Base-by-base conservation (phyloP, 306 rosid genomes). In the Arachis hypogaea region DNA sequence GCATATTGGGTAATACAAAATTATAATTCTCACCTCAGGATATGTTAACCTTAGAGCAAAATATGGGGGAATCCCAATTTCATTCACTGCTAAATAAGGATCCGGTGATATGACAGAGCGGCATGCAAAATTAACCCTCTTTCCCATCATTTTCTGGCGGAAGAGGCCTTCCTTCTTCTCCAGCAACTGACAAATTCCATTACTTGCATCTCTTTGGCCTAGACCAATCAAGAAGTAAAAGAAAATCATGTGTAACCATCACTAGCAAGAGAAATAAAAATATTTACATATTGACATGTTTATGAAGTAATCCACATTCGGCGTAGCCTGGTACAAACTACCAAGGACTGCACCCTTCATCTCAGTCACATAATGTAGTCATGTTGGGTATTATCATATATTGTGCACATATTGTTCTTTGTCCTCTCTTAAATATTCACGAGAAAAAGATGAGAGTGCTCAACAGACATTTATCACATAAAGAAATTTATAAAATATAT, bases 101-200 rank as follows among this genome's bases (percentile, higher is more conserved):
- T 91, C 98, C 0, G 97, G 98, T 7, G 98, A 94, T 77, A 94
- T 94, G 85, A 94, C 98, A 80, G 98, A 91, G 59, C 98, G 96
- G 71, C 98, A 91, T 5, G 98, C 97, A 86, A 75, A 89, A 84
- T 94, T 94, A 77, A 94, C 98, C 77, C 98, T 88, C 88, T 94
- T 94, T 51, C 97, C 97, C 98, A 94, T 94, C 98, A 94, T 94
- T 85, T 94, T 94, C 86, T 94, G 98, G 63, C 98, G 96, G 76
- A 94, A 94, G 70, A 94, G 69, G 74, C 98, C 98, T 74, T 89
- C 98, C 80, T 94, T 94, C 89, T 94, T 94, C 79, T 94, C 97
- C 79, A 94, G 82, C 83, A 94, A 76, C 84, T 94, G 98, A 82
- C 92, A 84, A 81, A 91, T 88, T 61, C 98, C 98, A 63, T 87